A percentile compares a stretch with the other conserved stretches of the same genome.
These are phyloP conservation scores for Phylloporus arenicola DNA, from an alignment of 768 basidiomycete species.

Conservation along the genomic window DNA sequence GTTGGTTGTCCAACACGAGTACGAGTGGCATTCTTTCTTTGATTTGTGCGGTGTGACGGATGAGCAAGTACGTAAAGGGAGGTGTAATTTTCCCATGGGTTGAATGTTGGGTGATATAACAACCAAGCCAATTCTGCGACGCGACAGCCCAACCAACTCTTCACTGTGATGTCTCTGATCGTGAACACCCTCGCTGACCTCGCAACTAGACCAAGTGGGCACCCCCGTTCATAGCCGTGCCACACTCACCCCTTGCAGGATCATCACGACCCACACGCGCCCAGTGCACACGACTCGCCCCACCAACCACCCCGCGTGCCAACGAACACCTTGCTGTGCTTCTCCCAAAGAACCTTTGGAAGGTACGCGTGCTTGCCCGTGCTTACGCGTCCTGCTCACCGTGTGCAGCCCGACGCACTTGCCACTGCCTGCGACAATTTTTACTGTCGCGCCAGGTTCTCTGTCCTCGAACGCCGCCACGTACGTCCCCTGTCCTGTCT, in stretches of 20 bases:
- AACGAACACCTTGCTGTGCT: constrained; percentile 80
- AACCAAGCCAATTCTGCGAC: neutral
- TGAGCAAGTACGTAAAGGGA: constrained; percentile 12
- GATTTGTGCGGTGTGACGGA: too few species aligned
- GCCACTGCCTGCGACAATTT: constrained; percentile 69
- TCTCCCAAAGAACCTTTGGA: constrained; percentile 67
- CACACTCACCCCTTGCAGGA: constrained; percentile 13
- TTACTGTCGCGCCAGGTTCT: constrained; percentile 59
- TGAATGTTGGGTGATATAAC: constrained; percentile 32
- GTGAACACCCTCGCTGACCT: constrained; percentile 21
- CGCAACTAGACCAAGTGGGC: constrained; percentile 18
- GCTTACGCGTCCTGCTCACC: constrained; percentile 10
- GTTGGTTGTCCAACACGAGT: too few species aligned
- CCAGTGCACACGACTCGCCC: constrained; percentile 14
- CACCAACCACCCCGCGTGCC: constrained; percentile 20
- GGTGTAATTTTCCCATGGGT: constrained; percentile 23
- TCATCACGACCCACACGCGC: constrained; percentile 19
- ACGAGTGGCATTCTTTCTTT: too few species aligned
- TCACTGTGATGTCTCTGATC: constrained; percentile 28
- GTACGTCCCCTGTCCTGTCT: constrained; percentile 37
- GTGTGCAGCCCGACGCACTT: constrained; percentile 51
- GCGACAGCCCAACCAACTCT: neutral
- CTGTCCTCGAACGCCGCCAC: constrained; percentile 69
- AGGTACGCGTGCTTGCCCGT: constrained; percentile 38
- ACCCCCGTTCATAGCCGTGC: constrained; percentile 12